Conservation (phyloP, 768 basidiomycete species). For the Lentinula edodes region DNA sequence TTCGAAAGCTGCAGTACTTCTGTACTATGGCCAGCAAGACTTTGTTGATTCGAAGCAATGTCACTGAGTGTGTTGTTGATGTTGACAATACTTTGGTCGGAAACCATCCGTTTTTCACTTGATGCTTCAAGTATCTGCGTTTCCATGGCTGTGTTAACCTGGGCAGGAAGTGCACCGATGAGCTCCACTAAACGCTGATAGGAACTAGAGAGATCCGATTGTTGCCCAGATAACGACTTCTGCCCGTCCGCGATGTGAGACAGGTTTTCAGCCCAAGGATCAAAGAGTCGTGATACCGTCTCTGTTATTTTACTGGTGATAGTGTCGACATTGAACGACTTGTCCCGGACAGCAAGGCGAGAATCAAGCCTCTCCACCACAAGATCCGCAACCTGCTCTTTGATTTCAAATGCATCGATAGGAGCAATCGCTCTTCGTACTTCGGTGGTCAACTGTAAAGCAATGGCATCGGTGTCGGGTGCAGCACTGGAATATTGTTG, state of each 20-base stretch:
- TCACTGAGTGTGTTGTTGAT: slow-evolving; percentile 47
- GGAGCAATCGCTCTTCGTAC: slow-evolving; percentile 68
- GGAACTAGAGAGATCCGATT: slow-evolving; percentile 30
- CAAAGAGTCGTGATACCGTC: slow-evolving; percentile 38
- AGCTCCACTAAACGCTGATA: slow-evolving; percentile 35
- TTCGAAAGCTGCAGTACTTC: slow-evolving; percentile 48
- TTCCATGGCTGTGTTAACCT: slow-evolving; percentile 38
- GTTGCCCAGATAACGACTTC: slow-evolving; percentile 29
- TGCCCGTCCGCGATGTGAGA: slow-evolving; percentile 37
- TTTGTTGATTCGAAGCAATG: slow-evolving; percentile 46
- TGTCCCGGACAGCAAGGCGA: slow-evolving; percentile 72
- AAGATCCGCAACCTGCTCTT: slow-evolving; percentile 84
- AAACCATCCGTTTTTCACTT: slow-evolving; percentile 15
- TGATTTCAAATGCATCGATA: slow-evolving; percentile 80
- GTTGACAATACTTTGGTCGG: slow-evolving; percentile 30
- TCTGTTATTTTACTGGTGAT: slow-evolving; percentile 53
- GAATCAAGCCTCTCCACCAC: slow-evolving; percentile 84
- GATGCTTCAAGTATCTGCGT: slow-evolving; percentile 31
- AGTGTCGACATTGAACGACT: slow-evolving; percentile 56
- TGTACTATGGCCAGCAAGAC: slow-evolving; percentile 38
- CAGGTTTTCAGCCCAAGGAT: slow-evolving; percentile 37
- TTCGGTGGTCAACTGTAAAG: slow-evolving; percentile 58
- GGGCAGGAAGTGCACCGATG: slow-evolving; percentile 42
- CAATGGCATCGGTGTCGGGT: slow-evolving; percentile 51
- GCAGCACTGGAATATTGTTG: slow-evolving; percentile 21